phyloP scores from a whole-genome alignment of 345 rosid species.

The Physaria fendleri region DNA sequence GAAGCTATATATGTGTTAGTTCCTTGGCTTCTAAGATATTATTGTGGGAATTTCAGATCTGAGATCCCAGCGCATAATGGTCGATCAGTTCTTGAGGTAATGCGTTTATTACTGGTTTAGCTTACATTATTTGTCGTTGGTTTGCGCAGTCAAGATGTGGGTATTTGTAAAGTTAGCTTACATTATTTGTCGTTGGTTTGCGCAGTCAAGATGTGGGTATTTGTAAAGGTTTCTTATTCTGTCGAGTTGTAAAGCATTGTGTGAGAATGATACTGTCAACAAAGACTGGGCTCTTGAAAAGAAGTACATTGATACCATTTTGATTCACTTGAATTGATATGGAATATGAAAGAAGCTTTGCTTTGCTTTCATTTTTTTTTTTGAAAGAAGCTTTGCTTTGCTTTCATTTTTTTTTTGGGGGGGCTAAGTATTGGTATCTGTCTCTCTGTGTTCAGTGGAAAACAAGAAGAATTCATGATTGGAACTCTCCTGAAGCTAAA shows the following conservation, averaged over 20 bases:
- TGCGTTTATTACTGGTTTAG: neutral
- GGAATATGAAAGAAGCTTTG: neutral
- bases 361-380: neutral
- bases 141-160: conserved; percentile 53
- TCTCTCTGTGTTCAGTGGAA: conserved; percentile 34
- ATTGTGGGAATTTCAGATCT: conserved; percentile 40
- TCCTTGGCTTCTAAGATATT: neutral
- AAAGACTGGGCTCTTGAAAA: conserved; percentile 58
- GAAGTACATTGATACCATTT: conserved; percentile 40
- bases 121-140: neutral
- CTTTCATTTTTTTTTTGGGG: no score
- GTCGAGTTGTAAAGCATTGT: conserved; percentile 48
- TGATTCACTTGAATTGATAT: conserved; percentile 21
- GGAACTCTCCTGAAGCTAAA: conserved; percentile 53
- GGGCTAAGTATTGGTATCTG: neutral
- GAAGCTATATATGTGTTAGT: neutral
- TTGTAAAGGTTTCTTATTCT: conserved; percentile 60
- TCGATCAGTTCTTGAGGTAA: conserved; percentile 47
- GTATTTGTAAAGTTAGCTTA: no score
- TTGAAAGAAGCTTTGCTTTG: no score
- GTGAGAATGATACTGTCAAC: conserved; percentile 40
- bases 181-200: neutral
- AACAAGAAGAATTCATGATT: conserved; percentile 66
- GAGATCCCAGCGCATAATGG: conserved; percentile 34
- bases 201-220: conserved; percentile 56